phyloP scores from a whole-genome alignment of 495 filamentous ascomycete species.

The Podospora pseudocomata region DNA sequence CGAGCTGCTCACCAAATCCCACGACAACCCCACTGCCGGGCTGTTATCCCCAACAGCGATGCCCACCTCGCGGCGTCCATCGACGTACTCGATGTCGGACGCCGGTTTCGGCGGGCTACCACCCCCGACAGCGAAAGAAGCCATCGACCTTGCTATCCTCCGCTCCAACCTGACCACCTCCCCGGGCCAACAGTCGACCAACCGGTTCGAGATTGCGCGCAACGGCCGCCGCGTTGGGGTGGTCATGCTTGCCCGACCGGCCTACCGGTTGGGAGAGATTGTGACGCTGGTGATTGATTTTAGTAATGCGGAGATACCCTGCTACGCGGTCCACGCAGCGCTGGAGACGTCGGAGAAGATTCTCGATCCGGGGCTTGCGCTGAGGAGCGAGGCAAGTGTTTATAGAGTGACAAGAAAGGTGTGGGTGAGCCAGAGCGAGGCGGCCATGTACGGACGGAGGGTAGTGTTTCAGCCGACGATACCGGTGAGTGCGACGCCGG shows the following conservation, averaged over 20 bases:
- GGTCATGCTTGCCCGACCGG: conserved; percentile 81
- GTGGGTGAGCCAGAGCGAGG: conserved; percentile 71
- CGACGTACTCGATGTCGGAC: conserved; percentile 39
- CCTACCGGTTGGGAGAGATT: conserved; percentile 85
- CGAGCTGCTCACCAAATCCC: conserved; percentile 64
- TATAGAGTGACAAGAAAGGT: conserved; percentile 78
- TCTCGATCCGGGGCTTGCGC: conserved; percentile 62
- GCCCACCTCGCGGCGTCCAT: conserved; percentile 52
- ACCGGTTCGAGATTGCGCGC: conserved; percentile 91
- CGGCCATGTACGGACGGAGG: conserved; percentile 72
- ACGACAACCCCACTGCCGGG: conserved; percentile 47
- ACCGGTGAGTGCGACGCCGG: conserved; percentile 74
- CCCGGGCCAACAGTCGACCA: conserved; percentile 59
- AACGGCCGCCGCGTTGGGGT: conserved; percentile 81
- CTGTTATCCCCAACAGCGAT: conserved; percentile 67
- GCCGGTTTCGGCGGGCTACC: conserved; percentile 25
- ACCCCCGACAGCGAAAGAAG: conserved; percentile 65
- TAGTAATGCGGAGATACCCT: conserved; percentile 63
- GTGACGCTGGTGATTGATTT: conserved; percentile 83
- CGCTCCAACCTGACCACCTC: conserved; percentile 61
- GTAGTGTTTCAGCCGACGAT: conserved; percentile 77
- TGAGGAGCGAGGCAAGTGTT: conserved; percentile 81
- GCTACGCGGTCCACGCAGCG: conserved; percentile 72
- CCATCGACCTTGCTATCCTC: conserved; percentile 87
- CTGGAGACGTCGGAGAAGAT: conserved; percentile 79